These are phyloP conservation scores for Hansenula sp. DNA, from an alignment of 1,139 yeast genomes.

Conservation along the genomic window DNA sequence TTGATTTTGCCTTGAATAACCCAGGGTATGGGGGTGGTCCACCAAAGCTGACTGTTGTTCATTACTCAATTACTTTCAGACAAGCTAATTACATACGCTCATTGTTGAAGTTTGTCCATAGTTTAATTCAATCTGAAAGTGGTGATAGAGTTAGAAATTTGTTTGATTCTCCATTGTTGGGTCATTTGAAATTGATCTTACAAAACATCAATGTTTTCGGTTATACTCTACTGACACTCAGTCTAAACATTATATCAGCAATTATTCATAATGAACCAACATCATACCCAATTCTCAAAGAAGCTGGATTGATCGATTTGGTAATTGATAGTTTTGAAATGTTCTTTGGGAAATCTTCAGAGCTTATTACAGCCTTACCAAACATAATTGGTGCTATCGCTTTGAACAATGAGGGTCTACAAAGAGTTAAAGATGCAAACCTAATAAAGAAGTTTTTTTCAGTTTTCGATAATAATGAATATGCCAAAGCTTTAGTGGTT, in stretches of 20 bases:
- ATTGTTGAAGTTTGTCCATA: constrained; percentile 55
- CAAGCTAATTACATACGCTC: constrained; percentile 59
- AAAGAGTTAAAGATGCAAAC: constrained; percentile 43
- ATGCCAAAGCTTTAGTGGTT: constrained; percentile 44
- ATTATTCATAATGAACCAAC: constrained; percentile 92
- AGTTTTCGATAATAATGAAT: constrained; percentile 42
- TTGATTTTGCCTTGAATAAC: constrained; percentile 55
- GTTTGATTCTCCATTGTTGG: constrained; percentile 76
- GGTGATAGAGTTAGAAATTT: constrained; percentile 84
- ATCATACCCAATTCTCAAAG: constrained; percentile 75
- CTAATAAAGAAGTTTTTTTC: constrained; percentile 48
- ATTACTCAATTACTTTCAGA: constrained; percentile 57
- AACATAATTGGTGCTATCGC: constrained; percentile 83
- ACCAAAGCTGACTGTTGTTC: constrained; percentile 48
- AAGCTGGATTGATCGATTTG: constrained; percentile 68
- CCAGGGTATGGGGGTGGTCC: constrained; percentile 52
- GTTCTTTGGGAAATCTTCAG: constrained; percentile 53
- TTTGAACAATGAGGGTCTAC: constrained; percentile 69
- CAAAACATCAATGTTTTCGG: constrained; percentile 64
- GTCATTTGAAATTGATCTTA: constrained; percentile 56
- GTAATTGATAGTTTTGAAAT: constrained; percentile 51
- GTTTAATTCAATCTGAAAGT: constrained; percentile 64
- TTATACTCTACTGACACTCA: constrained; percentile 56
- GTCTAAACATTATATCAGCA: constrained; percentile 63
- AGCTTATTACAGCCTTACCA: constrained; percentile 59